These are phyloP conservation scores for Magnusiomyces fungicola DNA, from an alignment of 1,139 yeast genomes.

Conservation along the genomic window DNA sequence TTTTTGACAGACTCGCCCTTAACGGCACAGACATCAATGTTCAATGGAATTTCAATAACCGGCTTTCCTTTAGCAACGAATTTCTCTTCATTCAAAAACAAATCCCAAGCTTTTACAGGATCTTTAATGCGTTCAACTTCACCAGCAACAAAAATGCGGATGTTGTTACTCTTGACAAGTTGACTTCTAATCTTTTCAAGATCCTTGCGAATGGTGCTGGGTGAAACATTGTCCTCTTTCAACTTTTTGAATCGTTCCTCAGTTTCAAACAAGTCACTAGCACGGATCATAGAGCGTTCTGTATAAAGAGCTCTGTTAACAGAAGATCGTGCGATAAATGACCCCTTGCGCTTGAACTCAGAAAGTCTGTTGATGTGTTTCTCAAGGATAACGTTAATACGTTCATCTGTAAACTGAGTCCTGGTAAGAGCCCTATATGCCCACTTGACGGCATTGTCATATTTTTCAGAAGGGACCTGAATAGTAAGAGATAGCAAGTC, in stretches of 20 bases:
- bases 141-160: slow-evolving; percentile 67
- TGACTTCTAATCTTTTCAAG: slow-evolving; percentile 51
- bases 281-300: slow-evolving; percentile 54
- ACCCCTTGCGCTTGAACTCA: slow-evolving; percentile 75
- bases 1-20: slow-evolving; percentile 48
- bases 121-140: slow-evolving; percentile 43
- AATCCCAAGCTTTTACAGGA: slow-evolving; percentile 61
- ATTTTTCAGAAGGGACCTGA: slow-evolving; percentile 56
- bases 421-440: slow-evolving; percentile 54
- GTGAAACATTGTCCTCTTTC: slow-evolving; percentile 42
- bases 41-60: slow-evolving; percentile 40
- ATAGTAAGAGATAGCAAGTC: slow-evolving; percentile 51
- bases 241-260: slow-evolving; percentile 52
- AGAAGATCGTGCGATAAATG: slow-evolving; percentile 59
- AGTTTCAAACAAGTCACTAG: slow-evolving; percentile 57
- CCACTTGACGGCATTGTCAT: slow-evolving; percentile 70
- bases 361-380: slow-evolving; percentile 69
- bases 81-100: slow-evolving; percentile 12
- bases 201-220: slow-evolving; percentile 41
- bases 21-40: slow-evolving; percentile 48
- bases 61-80: neutral
- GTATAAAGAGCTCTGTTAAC: slow-evolving; percentile 48
- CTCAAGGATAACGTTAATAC: slow-evolving; percentile 66
- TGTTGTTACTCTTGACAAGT: slow-evolving; percentile 52
- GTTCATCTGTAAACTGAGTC: slow-evolving; percentile 61